Conservation (phyloP, 371 early-diverging fungal genomes). For the Mortierella sp. region DNA sequence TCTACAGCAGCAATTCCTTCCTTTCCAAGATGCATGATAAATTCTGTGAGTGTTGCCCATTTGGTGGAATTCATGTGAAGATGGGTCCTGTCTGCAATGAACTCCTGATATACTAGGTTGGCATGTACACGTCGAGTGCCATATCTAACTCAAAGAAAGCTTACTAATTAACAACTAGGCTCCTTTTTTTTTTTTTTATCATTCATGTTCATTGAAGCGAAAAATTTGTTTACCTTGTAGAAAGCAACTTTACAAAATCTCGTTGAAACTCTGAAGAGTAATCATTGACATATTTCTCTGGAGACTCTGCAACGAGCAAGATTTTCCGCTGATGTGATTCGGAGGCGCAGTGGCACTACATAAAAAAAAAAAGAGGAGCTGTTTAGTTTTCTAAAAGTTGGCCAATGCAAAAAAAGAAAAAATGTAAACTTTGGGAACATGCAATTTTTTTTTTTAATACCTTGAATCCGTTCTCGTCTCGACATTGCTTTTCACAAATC, state of each 20-base stretch:
- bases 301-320: conserved; percentile 88
- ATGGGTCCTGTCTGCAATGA: conserved; percentile 90
- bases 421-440: no score
- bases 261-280: conserved; percentile 82
- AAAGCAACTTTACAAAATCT: conserved; percentile 79
- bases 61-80: conserved; percentile 97
- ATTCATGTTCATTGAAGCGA: no score
- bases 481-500: conserved; percentile 93
- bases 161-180: not conserved
- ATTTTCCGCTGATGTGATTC: conserved; percentile 96
- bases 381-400: not conserved
- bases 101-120: conserved; percentile 96
- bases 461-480: conserved; percentile 98
- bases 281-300: conserved; percentile 73
- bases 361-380: not conserved
- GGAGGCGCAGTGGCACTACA: conserved; percentile 85
- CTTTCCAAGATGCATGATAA: conserved; percentile 86
- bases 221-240: conserved; percentile 79
- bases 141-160: conserved; percentile 61
- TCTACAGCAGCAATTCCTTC: conserved; percentile 90
- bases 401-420: not conserved
- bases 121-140: conserved; percentile 90
- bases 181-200: not conserved
- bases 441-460: conserved; percentile 35
- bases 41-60: conserved; percentile 91